Conservation (phyloP, 495 filamentous ascomycete species). For the Xylaria palmicola region DNA sequence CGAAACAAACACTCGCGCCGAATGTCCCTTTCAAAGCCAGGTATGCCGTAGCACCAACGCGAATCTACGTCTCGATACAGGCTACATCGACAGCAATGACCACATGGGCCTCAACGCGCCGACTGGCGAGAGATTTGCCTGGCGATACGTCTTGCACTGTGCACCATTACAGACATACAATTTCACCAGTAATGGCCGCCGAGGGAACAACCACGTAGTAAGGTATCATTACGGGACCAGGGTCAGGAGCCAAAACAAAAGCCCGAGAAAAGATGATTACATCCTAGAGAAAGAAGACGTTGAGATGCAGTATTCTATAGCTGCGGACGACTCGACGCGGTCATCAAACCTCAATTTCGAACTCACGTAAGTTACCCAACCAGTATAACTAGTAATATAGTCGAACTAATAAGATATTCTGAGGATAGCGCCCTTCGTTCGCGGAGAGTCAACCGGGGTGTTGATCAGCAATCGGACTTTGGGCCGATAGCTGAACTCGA, state of each 20-base stretch:
- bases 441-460: not conserved
- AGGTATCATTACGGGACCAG: constrained; percentile 14
- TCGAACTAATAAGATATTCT: not conserved
- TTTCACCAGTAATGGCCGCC: not conserved
- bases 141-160: constrained; percentile 15
- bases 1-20: not conserved
- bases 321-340: too few relatives aligned
- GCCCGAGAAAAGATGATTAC: too few relatives aligned
- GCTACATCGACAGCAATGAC: constrained; percentile 19
- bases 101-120: constrained; percentile 20
- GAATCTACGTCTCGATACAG: constrained; percentile 21
- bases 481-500: not conserved
- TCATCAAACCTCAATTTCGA: too few relatives aligned
- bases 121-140: not conserved
- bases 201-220: not conserved
- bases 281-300: too few relatives aligned
- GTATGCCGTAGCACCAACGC: constrained; percentile 8
- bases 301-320: too few relatives aligned
- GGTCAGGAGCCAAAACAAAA: not conserved
- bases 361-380: too few relatives aligned
- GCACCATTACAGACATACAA: constrained; percentile 12
- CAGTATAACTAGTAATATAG: too few relatives aligned
- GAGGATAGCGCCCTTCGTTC: not conserved
- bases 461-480: not conserved
- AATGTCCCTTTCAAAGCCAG: constrained; percentile 16